These are phyloP conservation scores for Dendrobium nobile DNA, from an alignment of 106 monocot species.

Conservation along the genomic window DNA sequence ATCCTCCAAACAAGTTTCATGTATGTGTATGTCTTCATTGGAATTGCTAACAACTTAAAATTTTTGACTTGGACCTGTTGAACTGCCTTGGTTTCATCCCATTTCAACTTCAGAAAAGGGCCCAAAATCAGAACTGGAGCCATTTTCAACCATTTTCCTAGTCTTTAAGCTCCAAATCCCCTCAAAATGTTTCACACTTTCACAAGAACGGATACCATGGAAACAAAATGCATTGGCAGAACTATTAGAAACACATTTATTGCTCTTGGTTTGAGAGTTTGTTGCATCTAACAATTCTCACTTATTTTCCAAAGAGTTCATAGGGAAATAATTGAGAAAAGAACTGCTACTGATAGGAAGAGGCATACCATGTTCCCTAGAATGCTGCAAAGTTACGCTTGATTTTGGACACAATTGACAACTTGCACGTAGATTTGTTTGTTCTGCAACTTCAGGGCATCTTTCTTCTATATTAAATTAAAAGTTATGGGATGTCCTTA, in stretches of 20 bases:
- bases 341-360: background rate
- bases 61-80: conserved; percentile 38
- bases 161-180: background rate
- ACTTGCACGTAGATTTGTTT: conserved; percentile 7
- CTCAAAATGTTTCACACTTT: background rate
- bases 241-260: background rate
- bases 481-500: background rate
- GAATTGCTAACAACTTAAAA: conserved; percentile 87
- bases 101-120: conserved; percentile 17
- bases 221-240: background rate
- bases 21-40: conserved; percentile 31
- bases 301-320: conserved; percentile 3
- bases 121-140: background rate
- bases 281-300: background rate
- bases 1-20: background rate
- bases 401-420: conserved; percentile 2
- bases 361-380: background rate
- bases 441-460: background rate
- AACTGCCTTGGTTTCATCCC: conserved; percentile 32
- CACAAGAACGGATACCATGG: background rate
- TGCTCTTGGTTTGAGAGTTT: background rate
- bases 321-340: background rate
- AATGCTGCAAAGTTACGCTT: background rate
- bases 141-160: conserved; percentile 1
- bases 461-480: background rate